Conservation (phyloP, 768 basidiomycete genomes). For the Candolleomyces eurysporus region DNA sequence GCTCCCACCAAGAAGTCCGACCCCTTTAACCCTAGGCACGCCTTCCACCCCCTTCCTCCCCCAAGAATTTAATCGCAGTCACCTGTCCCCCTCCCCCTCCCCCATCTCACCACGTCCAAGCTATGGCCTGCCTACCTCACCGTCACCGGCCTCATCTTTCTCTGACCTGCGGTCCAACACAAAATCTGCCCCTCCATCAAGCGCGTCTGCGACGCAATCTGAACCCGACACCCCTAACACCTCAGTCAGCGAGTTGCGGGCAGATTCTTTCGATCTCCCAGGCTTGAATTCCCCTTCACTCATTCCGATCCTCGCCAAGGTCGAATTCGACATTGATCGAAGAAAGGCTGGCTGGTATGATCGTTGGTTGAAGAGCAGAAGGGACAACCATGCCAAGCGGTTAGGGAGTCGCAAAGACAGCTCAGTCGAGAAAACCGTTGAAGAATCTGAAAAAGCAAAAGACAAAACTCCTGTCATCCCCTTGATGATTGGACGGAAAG, state of each 20-base stretch:
- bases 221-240: constrained; percentile 57
- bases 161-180: constrained; percentile 47
- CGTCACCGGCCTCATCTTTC: constrained; percentile 52
- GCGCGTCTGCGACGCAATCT: constrained; percentile 37
- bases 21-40: constrained; percentile 39
- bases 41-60: constrained; percentile 42
- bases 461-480: constrained; percentile 41
- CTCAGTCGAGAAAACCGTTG: constrained; percentile 17
- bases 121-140: constrained; percentile 43
- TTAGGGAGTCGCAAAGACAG: constrained; percentile 24
- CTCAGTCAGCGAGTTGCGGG: constrained; percentile 38
- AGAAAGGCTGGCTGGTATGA: constrained; percentile 81
- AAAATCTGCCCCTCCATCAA: constrained; percentile 50
- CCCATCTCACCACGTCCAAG: constrained; percentile 33
- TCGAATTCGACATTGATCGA: constrained; percentile 92
- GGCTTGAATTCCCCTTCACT: constrained; percentile 63
- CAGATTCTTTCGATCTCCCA: constrained; percentile 59
- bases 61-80: constrained; percentile 25
- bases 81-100: constrained; percentile 44
- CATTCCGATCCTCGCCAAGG: constrained; percentile 86
- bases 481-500: constrained; percentile 51
- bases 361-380: constrained; percentile 73
- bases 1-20: constrained; percentile 30
- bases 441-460: constrained; percentile 23
- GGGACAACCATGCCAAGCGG: constrained; percentile 59